phyloP scores from a whole-genome alignment of 2,329 filamentous ascomycete genomes.

The Ceratocystis colombiana region DNA sequence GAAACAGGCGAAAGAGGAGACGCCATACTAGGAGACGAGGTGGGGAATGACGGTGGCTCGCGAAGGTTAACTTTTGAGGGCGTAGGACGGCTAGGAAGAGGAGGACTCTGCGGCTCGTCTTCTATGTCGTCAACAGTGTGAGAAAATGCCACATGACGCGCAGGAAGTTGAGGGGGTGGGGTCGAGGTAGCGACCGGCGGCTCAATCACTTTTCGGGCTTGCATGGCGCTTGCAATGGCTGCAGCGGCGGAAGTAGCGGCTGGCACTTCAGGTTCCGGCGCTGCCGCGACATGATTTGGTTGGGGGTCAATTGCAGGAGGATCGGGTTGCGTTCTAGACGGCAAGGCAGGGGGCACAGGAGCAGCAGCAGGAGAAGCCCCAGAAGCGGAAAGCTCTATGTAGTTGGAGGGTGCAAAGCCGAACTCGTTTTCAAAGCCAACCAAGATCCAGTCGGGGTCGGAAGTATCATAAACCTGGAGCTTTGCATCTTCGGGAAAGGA shows the following conservation, averaged over 20 bases:
- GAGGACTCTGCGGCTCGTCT: slow-evolving; percentile 31
- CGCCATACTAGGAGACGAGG: slow-evolving; percentile 21
- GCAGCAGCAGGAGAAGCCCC: slow-evolving; percentile 32
- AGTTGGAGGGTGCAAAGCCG: slow-evolving; percentile 92
- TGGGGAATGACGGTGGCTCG: slow-evolving; percentile 21
- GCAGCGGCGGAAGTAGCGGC: slow-evolving; percentile 41
- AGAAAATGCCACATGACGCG: slow-evolving; percentile 25
- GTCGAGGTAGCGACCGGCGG: slow-evolving; percentile 13
- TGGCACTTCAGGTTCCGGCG: slow-evolving; percentile 1
- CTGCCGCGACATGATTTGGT: slow-evolving; percentile 23
- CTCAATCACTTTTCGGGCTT: slow-evolving; percentile 33
- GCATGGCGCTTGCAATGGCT: slow-evolving; percentile 48
- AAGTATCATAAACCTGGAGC: slow-evolving; percentile 76
- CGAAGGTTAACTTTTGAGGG: slow-evolving; percentile 22
- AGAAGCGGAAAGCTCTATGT: slow-evolving; percentile 62
- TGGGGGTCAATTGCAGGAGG: slow-evolving; percentile 33
- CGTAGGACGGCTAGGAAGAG: slow-evolving; percentile 32
- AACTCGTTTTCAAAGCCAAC: slow-evolving; percentile 76
- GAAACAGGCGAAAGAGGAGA: slow-evolving; percentile 23
- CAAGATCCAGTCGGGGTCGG: slow-evolving; percentile 93
- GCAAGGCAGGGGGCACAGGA: slow-evolving; percentile 36
- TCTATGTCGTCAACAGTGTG: slow-evolving; percentile 19
- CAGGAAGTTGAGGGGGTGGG: slow-evolving; percentile 30
- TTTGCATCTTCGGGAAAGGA: slow-evolving; percentile 84
- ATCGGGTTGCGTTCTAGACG: slow-evolving; percentile 34